phyloP scores from a whole-genome alignment of 805 yeast genomes.

The Lachancea lanzarotensis region DNA sequence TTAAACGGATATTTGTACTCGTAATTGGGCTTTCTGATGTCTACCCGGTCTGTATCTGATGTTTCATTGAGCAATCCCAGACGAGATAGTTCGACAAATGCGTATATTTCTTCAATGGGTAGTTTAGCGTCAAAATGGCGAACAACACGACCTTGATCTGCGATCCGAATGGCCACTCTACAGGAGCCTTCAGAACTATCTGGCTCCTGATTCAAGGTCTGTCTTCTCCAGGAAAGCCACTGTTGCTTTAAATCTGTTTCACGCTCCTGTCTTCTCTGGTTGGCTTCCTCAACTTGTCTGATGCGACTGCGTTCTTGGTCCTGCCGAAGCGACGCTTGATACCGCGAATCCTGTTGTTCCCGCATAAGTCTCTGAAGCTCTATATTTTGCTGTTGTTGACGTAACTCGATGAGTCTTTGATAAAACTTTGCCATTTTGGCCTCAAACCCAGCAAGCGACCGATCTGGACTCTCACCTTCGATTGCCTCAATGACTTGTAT shows the following conservation, averaged over 20 bases:
- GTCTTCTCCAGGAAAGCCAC: conserved; percentile 48
- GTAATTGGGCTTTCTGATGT: conserved; percentile 27
- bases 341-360: conserved; percentile 72
- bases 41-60: not conserved
- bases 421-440: conserved; percentile 23
- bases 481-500: conserved; percentile 28
- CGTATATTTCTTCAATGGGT: conserved; percentile 58
- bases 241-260: conserved; percentile 21
- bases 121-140: conserved; percentile 42
- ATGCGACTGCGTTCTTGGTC: conserved; percentile 48
- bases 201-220: conserved; percentile 25
- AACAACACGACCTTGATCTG: conserved; percentile 53
- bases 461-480: conserved; percentile 21
- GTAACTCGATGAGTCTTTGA: conserved; percentile 42
- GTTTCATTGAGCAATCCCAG: conserved; percentile 22
- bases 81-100: conserved; percentile 53
- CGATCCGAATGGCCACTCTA: conserved; percentile 63
- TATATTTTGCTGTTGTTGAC: conserved; percentile 57
- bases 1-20: conserved; percentile 43
- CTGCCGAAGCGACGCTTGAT: conserved; percentile 57
- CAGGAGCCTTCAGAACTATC: conserved; percentile 35
- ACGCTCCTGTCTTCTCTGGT: conserved; percentile 10
- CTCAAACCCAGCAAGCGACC: conserved; percentile 16
- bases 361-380: conserved; percentile 52
- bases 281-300: conserved; percentile 17